Evolutionary conservation across 2,329 filamentous ascomycete genomes (phyloP).

Genomic region (Chaetomiaceae sp.): DNA sequence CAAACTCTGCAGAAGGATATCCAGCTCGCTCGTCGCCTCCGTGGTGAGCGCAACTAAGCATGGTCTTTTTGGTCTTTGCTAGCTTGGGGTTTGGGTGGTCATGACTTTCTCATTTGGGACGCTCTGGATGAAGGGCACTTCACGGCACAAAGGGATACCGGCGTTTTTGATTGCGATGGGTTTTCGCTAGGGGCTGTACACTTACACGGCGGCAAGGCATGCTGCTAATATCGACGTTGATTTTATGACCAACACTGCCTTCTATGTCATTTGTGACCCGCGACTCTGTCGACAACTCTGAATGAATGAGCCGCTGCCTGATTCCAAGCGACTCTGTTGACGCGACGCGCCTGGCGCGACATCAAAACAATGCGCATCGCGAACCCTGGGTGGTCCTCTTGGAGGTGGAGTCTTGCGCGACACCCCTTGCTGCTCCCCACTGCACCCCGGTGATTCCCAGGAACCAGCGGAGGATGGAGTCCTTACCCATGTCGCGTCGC

Average conservation of each 20-base stretch:
- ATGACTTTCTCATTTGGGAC: constrained; percentile 27
- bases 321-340: too few relatives aligned
- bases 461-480: too few relatives aligned
- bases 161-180: constrained; percentile 39
- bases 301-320: neutral
- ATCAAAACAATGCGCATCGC: neutral
- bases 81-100: constrained; percentile 28
- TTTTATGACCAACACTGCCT: constrained; percentile 21
- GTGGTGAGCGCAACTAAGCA: constrained; percentile 82
- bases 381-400: neutral
- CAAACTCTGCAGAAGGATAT: constrained; percentile 69
- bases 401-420: neutral
- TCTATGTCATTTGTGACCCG: neutral
- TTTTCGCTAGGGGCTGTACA: constrained; percentile 38
- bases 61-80: constrained; percentile 31
- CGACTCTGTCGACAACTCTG: neutral
- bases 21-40: constrained; percentile 90
- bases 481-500: too few relatives aligned
- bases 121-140: constrained; percentile 27
- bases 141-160: constrained; percentile 37
- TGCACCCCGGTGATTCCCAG: too few relatives aligned
- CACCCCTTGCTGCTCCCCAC: too few relatives aligned
- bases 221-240: constrained; percentile 23
- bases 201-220: constrained; percentile 31
- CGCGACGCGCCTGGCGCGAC: neutral